phyloP scores from a whole-genome alignment of 306 rosid genomes.

The Begonia fuchsioides region DNA sequence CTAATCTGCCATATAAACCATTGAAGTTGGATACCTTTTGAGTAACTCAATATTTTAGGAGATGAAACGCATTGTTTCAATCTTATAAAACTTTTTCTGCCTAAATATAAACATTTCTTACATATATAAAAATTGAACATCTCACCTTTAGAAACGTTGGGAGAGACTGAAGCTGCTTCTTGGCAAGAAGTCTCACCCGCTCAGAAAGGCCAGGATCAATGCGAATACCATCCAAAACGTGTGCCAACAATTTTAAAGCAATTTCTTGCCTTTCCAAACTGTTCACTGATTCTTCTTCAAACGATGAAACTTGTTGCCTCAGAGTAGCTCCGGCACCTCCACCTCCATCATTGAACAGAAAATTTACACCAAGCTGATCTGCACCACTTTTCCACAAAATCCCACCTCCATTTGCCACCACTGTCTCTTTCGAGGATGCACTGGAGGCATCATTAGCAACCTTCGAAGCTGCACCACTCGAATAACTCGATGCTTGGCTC shows the following conservation, averaged over 20 bases:
- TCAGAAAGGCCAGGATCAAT: conserved; percentile 55
- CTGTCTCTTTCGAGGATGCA: conserved; percentile 44
- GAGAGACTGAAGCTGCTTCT: conserved; percentile 78
- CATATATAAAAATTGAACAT: conserved; percentile 3
- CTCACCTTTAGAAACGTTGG: conserved; percentile 71
- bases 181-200: conserved; percentile 64
- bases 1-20: conserved; percentile 50
- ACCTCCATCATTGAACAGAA: conserved; percentile 50
- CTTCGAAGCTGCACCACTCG: conserved; percentile 41
- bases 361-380: conserved; percentile 50
- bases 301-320: conserved; percentile 53
- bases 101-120: neutral
- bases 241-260: conserved; percentile 74
- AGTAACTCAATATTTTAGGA: no score
- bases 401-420: conserved; percentile 44
- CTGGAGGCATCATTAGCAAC: conserved; percentile 40
- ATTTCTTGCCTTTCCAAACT: conserved; percentile 83
- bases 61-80: no score
- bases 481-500: conserved; percentile 46
- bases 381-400: conserved; percentile 47
- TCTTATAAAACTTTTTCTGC: neutral
- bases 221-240: conserved; percentile 42
- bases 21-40: neutral
- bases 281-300: conserved; percentile 86
- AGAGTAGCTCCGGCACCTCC: conserved; percentile 28